Evolutionary conservation across 352 stramenopile genomes (phyloP), one percentile per base, ranked within the genome.

Genomic region (Phytopythium aichiense): DNA sequence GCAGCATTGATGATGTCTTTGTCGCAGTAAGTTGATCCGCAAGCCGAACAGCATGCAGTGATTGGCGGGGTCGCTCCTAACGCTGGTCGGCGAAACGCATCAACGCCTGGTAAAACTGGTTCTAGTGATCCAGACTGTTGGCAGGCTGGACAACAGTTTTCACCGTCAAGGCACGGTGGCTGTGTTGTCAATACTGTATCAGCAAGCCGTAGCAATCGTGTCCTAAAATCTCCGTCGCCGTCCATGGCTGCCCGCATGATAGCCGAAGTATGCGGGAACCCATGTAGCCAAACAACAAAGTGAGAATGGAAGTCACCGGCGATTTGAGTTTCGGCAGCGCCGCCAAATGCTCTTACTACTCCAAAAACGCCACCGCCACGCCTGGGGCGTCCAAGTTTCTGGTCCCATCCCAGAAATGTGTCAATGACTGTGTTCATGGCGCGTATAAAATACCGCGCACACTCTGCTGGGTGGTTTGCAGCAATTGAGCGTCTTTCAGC

Each of bases 291-390:
- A 0, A 77, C 46, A 4, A 58, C 67, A 42, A 74, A 61, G 31
- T 70, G 66, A 0, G 61, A 61, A 33, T 74, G 70, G 0, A 77
- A 23, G 46, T 74, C 61, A n/a, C 70, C 66, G 16, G 67, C 55
- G 1, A 61, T 30, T 56, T 77, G 67, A 0, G 70, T 77, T 54
- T 74, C 67, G 31, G 60, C 59, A 28, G 63, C 43, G 13, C 22
- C 66, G 12, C 43, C 48, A 67, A 68, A 72, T 2, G 66, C 70
- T 22, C 61, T 42, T 9, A 73, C 66, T 4, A 74, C 48, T 3
- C 70, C 70, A 60, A 77, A 69, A 8, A 72, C 59, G 0, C 65
- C 65, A 15, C 69, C 66, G 4, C 59, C 58, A 2, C 51, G 53
- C 9, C 63, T 67, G 0, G 63, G 67, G 1, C 25, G 22, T 11